phyloP scores from a whole-genome alignment of 371 early-diverging fungal species.

The Umbelopsis sp. region DNA sequence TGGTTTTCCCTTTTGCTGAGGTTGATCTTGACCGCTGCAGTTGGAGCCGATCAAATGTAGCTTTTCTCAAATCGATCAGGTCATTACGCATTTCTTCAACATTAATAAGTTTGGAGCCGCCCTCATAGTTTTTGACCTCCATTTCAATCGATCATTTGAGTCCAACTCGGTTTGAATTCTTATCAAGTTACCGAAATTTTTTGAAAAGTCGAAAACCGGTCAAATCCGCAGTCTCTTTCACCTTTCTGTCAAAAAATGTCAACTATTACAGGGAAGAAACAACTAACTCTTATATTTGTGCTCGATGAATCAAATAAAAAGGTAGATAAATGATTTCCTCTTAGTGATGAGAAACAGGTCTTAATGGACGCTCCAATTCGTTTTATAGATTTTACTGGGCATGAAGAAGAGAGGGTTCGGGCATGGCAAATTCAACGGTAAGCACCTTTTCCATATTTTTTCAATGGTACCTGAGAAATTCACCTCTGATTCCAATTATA shows the following conservation, averaged over 20 bases:
- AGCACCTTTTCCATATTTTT: neutral
- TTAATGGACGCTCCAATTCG: no score
- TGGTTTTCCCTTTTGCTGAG: neutral
- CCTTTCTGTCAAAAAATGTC: neutral
- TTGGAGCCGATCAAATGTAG: neutral
- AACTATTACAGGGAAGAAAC: slow-evolving; percentile 30
- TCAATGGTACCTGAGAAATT: neutral
- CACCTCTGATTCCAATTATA: neutral
- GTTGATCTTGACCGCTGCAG: neutral
- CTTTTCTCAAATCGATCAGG: neutral
- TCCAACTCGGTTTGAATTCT: neutral
- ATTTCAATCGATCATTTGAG: neutral
- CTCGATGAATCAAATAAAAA: slow-evolving; percentile 32
- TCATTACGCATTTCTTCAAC: neutral
- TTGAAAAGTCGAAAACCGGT: neutral
- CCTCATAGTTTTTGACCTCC: slow-evolving; percentile 6
- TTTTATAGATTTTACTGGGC: slow-evolving; percentile 62
- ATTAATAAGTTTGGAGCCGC: neutral
- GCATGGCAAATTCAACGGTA: slow-evolving; percentile 66
- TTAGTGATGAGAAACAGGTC: neutral
- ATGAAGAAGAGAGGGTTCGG: slow-evolving; percentile 81
- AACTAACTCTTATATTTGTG: slow-evolving; percentile 37
- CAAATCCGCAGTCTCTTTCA: neutral
- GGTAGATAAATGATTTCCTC: slow-evolving; percentile 12
- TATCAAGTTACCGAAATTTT: neutral